Evolutionary conservation across 495 filamentous ascomycete species (phyloP).

Genomic region (Oleoguttula mirabilis): DNA sequence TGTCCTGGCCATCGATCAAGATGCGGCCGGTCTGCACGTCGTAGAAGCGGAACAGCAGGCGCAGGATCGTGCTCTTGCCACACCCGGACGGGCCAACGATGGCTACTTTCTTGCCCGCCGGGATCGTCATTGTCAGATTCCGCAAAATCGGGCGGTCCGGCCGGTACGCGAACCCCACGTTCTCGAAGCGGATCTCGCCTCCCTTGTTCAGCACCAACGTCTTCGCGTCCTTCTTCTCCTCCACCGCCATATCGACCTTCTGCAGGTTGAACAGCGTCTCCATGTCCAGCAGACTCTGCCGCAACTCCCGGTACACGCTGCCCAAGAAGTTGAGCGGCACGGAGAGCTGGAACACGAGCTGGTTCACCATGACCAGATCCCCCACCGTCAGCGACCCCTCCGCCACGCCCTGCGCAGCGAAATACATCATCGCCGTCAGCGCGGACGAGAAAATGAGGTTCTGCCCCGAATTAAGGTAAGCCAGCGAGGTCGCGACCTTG

Average conservation of each 20-base stretch:
- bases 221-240: constrained; percentile 60
- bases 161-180: constrained; percentile 90
- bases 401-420: constrained; percentile 79
- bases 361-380: constrained; percentile 96
- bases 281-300: constrained; percentile 94
- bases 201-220: constrained; percentile 58
- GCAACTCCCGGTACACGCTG: constrained; percentile 86
- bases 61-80: constrained; percentile 86
- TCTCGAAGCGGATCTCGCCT: constrained; percentile 85
- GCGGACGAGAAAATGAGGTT: constrained; percentile 95
- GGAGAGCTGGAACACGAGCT: constrained; percentile 94
- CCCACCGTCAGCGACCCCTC: constrained; percentile 76
- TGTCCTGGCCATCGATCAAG: constrained; percentile 84
- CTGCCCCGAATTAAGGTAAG: constrained; percentile 93
- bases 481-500: constrained; percentile 86
- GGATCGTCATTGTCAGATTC: constrained; percentile 76
- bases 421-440: constrained; percentile 95
- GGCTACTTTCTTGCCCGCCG: constrained; percentile 88
- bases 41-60: constrained; percentile 88
- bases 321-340: constrained; percentile 94
- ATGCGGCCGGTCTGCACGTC: constrained; percentile 82
- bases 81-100: constrained; percentile 92
- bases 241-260: constrained; percentile 85
- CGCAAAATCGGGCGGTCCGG: constrained; percentile 75
- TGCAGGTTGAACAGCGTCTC: constrained; percentile 98